A percentile compares a stretch with the other conserved stretches of the same genome.
These are phyloP conservation scores for Yarrowia sp. DNA, from an alignment of 805 yeast species.

Conservation along the genomic window DNA sequence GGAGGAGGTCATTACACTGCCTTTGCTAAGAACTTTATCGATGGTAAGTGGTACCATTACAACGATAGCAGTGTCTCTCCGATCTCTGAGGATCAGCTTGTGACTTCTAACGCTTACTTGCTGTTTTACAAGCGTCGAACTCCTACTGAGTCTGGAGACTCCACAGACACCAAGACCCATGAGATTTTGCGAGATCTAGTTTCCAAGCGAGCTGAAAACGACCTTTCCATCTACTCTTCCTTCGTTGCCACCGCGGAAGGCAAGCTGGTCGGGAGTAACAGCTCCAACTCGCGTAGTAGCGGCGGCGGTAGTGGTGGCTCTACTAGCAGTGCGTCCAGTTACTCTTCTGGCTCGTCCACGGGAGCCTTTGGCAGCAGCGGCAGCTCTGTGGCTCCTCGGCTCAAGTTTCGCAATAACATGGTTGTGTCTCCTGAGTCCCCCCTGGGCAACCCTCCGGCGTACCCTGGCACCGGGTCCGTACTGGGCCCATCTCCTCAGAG, in stretches of 20 bases:
- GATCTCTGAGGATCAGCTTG: conserved; percentile 64
- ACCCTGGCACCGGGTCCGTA: conserved; percentile 28
- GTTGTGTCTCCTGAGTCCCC: conserved; percentile 24
- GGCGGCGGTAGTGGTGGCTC: conserved; percentile 37
- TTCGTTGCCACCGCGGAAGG: conserved; percentile 16
- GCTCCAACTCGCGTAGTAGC: conserved; percentile 28
- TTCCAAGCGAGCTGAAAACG: conserved; percentile 27
- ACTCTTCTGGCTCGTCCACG: conserved; percentile 28
- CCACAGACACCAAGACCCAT: conserved; percentile 28
- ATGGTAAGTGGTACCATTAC: conserved; percentile 83
- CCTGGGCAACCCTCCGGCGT: conserved; percentile 29
- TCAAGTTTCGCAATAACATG: conserved; percentile 31
- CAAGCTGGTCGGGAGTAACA: conserved; percentile 4
- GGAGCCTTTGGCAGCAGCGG: conserved; percentile 23
- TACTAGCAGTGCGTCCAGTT: conserved; percentile 31
- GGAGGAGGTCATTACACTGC: conserved; percentile 99
- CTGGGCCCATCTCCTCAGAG: conserved; percentile 39
- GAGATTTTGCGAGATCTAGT: conserved; percentile 10
- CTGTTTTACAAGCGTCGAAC: conserved; percentile 73
- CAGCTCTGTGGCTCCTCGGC: conserved; percentile 25
- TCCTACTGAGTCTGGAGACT: not conserved
- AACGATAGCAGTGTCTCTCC: conserved; percentile 70
- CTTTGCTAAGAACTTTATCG: conserved; percentile 78
- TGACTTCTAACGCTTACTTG: conserved; percentile 81
- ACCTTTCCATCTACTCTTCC: conserved; percentile 15